Evolutionary conservation across 2,329 filamentous ascomycete species (phyloP), one percentile per base, ranked within the genome.

Genomic region (Colletotrichum scovillei): DNA sequence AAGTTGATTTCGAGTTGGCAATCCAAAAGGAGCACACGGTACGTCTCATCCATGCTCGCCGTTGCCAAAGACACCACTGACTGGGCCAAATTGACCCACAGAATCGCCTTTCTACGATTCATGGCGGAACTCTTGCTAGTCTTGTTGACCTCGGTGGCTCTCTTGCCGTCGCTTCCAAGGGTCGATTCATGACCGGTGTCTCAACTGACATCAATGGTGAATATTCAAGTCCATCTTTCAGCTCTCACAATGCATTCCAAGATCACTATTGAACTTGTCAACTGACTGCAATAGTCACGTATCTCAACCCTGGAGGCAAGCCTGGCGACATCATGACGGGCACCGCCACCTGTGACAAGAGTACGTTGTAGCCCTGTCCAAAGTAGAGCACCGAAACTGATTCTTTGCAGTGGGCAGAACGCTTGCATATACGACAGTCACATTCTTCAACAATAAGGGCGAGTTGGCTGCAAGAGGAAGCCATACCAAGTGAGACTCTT

Each of bases 61-160:
- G 8, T 30, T 30, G 30, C 30, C 30, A 30, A 32, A 32, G 32
- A 32, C 30, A 32, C 32, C 9, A 32, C 32, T 32, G 9, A 32
- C 32, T 32, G 9, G 2, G 32, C 8, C 8, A 22, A 38, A 12
- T 7, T 8, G 32, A 12, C 49, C 3, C 9, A 12, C 26, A 95
- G 92, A 96, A 96, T 79, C 91, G 94, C 1, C 85, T 96, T 0
- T 89, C 91, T 66, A 95, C 92, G 46, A 88, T 95, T 32, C 94
- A 96, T 78, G 94, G 94, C 22, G 94, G 94, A 4, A 94, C 93
- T 0, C 91, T 96, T 32, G 94, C 94, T 4, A 93, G 91, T 79
- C 92, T 95, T 83, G 92, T 92, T 32, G 91, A 92, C 74, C 83
- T 92, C 0, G 90, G 90, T 12, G 91, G 91, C 16, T 92, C 91